phyloP scores from a whole-genome alignment of 495 filamentous ascomycete genomes.

The Aspergillus steynii region DNA sequence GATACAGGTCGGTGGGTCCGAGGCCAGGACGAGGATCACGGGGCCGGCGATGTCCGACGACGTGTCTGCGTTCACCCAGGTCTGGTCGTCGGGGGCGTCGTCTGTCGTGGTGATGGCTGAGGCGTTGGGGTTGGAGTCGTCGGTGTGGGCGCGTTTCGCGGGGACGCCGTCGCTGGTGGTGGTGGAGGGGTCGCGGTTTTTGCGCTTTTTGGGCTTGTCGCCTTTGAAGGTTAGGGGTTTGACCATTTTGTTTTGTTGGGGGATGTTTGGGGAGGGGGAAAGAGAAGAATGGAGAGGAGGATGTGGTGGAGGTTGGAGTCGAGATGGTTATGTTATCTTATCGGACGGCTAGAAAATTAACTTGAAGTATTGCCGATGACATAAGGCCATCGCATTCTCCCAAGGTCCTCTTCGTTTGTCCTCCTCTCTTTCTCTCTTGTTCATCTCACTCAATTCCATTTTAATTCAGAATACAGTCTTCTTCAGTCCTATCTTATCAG shows the following conservation, averaged over 20 bases:
- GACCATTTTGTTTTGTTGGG: conserved; percentile 48
- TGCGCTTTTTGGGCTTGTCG: conserved; percentile 93
- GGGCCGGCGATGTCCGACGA: conserved; percentile 79
- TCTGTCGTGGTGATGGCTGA: conserved; percentile 30
- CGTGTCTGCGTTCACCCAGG: conserved; percentile 85
- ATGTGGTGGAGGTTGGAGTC: not conserved
- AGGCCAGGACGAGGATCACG: conserved; percentile 76
- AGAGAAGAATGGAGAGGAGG: conserved; percentile 5
- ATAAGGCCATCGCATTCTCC: not conserved
- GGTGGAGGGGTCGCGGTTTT: conserved; percentile 46
- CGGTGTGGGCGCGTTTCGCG: conserved; percentile 37
- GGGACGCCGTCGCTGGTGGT: conserved; percentile 18
- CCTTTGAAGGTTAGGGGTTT: conserved; percentile 94
- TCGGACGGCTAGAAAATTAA: not conserved
- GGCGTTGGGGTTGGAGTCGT: conserved; percentile 44
- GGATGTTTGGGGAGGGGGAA: conserved; percentile 4
- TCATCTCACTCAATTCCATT: not conserved
- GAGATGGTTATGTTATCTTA: conserved; percentile 1
- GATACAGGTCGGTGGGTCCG: conserved; percentile 65
- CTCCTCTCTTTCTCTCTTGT: not conserved
- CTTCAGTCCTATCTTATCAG: not conserved
- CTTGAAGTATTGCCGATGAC: not conserved
- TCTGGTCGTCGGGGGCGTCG: conserved; percentile 62
- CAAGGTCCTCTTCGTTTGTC: not conserved
- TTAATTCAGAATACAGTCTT: not conserved